A percentile compares a stretch with the other conserved stretches of the same genome.
These are phyloP conservation scores for Yamadazyma paraphyllophila DNA, from an alignment of 805 yeast species.

Conservation along the genomic window DNA sequence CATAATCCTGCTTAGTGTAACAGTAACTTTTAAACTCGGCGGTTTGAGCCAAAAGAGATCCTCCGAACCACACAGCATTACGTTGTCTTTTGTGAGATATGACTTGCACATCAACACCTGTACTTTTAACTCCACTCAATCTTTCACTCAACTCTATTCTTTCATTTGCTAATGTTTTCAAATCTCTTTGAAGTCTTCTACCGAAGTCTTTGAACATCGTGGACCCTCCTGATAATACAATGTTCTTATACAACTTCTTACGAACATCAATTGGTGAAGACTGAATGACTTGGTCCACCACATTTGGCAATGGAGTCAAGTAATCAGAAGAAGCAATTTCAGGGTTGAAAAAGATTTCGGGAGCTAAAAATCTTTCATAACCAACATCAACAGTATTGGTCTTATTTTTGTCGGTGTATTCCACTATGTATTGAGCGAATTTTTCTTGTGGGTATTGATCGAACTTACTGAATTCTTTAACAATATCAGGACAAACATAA, in stretches of 20 bases:
- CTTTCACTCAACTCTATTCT: conserved; percentile 82
- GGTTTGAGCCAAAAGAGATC: conserved; percentile 93
- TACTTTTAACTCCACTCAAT: conserved; percentile 70
- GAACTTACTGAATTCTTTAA: conserved; percentile 90
- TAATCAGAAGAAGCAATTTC: conserved; percentile 95
- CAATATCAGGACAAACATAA: conserved; percentile 97
- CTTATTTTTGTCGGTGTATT: conserved; percentile 66
- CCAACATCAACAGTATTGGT: conserved; percentile 78
- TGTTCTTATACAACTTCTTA: conserved; percentile 91
- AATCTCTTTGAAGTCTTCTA: conserved; percentile 93
- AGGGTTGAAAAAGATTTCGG: conserved; percentile 98
- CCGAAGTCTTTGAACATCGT: conserved; percentile 99
- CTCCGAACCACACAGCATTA: conserved; percentile 99
- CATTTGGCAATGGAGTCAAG: conserved; percentile 93
- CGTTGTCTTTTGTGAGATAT: conserved; percentile 96
- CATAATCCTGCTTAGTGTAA: conserved; percentile 95
- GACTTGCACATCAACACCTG: conserved; percentile 96
- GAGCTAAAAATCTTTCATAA: conserved; percentile 95
- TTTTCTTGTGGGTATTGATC: conserved; percentile 87
- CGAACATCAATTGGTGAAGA: conserved; percentile 97
- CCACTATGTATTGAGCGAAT: conserved; percentile 90
- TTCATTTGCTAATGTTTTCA: conserved; percentile 81
- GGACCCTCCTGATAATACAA: conserved; percentile 95
- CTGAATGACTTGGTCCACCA: conserved; percentile 93
- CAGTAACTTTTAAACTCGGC: conserved; percentile 95